phyloP scores from a whole-genome alignment of 2,329 filamentous ascomycete genomes.

The Sclerotinia nivalis region DNA sequence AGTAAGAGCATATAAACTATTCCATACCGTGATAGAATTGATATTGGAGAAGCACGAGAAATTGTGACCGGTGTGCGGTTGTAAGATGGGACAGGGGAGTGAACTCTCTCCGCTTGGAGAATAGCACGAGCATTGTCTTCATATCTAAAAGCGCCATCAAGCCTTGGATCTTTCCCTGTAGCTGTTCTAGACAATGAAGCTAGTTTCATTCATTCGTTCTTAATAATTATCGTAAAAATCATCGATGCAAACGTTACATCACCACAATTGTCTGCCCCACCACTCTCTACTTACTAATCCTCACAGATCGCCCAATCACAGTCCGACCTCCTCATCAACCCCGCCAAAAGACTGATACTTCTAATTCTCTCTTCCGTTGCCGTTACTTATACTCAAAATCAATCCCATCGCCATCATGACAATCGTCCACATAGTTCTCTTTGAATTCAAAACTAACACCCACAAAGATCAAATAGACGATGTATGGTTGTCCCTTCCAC shows the following conservation, averaged over 20 bases:
- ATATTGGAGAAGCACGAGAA: too few relatives aligned
- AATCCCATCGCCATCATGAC: constrained; percentile 49
- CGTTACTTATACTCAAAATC: neutral
- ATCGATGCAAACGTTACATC: neutral
- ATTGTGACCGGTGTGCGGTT: too few relatives aligned
- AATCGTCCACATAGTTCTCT: constrained; percentile 68
- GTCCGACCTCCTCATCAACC: neutral
- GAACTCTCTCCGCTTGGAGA: too few relatives aligned
- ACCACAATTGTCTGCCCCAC: neutral
- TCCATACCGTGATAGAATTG: too few relatives aligned
- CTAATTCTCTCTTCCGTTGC: neutral
- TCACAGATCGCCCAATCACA: neutral
- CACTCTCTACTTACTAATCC: neutral
- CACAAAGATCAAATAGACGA: constrained; percentile 53
- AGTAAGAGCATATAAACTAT: too few relatives aligned
- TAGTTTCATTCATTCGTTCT: too few relatives aligned
- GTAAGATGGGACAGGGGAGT: too few relatives aligned
- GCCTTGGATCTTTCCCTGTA: too few relatives aligned
- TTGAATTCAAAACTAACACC: constrained; percentile 60
- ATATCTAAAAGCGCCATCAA: too few relatives aligned
- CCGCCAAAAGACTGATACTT: neutral
- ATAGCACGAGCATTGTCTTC: too few relatives aligned
- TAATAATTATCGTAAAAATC: too few relatives aligned
- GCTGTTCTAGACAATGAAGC: too few relatives aligned
- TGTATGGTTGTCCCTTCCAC: constrained; percentile 46